Evolutionary conservation across 805 yeast species (phyloP), one percentile per base, ranked within the genome.

Genomic region (Candida chauliodis): DNA sequence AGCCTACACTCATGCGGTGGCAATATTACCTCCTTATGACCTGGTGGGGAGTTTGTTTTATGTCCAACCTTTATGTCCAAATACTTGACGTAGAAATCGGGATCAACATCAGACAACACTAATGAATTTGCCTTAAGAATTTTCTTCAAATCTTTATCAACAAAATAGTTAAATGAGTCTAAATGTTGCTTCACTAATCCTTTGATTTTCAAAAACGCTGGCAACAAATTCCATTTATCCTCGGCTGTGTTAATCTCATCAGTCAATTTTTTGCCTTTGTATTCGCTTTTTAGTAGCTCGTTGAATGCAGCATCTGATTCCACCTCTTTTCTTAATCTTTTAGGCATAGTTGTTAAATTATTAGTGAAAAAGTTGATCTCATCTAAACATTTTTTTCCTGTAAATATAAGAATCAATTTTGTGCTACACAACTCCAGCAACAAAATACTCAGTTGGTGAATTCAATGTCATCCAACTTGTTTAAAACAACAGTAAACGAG

Each of bases 121-220:
- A 77, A 65, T 63, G 90, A 90, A 59, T 93, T 93, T 11, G 99
- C 99, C 49, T 77, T 70, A 43, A 93, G 84, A 59, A 93, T 93
- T 57, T 93, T 91, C 64, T 86, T 88, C 59, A 93, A 73, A 58
- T 93, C 99, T 5, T 78, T 81, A 53, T 93, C 97, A 14, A 93
- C 95, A 59, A 93, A 93, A 64, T 87, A 93, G 57, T 93, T 91
- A 73, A 88, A 93, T n/a, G 99, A 93, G 57, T 93, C 99, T 55
- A 93, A 71, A 69, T 93, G 99, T 68, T 93, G 99, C 55, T 93
- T 93, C 32, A 93, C 98, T 36, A 93, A 68, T 38, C 99, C 99
- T 59, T 93, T 93, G 31, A 93, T 96, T 55, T 89, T 88, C 46
- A 93, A 68, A 56, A 93, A 93, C 0, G 99, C 99, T 0, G 99